These are phyloP conservation scores for Fusarium xyrophilum DNA, from an alignment of 2,329 filamentous ascomycete genomes.

Conservation along the genomic window DNA sequence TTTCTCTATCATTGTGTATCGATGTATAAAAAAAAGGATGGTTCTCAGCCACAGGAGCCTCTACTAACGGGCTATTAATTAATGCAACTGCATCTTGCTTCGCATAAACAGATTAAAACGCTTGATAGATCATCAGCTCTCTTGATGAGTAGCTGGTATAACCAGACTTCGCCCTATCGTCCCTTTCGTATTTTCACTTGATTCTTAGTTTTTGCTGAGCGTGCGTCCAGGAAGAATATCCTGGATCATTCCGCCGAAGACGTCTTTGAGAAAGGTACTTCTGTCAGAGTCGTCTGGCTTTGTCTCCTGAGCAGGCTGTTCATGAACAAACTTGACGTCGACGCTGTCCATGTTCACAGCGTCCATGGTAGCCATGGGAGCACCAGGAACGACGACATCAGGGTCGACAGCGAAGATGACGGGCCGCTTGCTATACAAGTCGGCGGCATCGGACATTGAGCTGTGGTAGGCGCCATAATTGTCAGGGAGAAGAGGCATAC, in stretches of 20 bases:
- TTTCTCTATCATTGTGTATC: conserved; percentile 22
- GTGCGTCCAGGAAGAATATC: conserved; percentile 47
- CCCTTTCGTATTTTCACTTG: neutral
- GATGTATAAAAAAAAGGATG: conserved; percentile 17
- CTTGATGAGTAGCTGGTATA: conserved; percentile 10
- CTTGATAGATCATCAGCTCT: conserved; percentile 30
- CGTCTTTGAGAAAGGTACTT: conserved; percentile 58
- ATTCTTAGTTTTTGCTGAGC: conserved; percentile 19
- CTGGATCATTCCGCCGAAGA: conserved; percentile 65
- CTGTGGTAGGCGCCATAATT: conserved; percentile 56
- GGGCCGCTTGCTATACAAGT: conserved; percentile 53
- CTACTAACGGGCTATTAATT: conserved; percentile 26
- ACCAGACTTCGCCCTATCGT: conserved; percentile 3
- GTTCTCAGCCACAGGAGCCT: conserved; percentile 15
- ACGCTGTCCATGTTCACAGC: conserved; percentile 63
- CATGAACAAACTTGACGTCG: conserved; percentile 61
- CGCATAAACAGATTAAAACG: conserved; percentile 35
- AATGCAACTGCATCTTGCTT: conserved; percentile 13
- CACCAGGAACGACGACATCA: conserved; percentile 57
- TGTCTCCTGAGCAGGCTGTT: conserved; percentile 43
- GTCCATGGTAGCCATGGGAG: conserved; percentile 64
- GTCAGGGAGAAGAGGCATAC: conserved; percentile 67
- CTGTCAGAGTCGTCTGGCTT: conserved; percentile 31
- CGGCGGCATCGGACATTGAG: conserved; percentile 52
- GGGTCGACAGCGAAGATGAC: conserved; percentile 65